Percentiles rank a stretch among this genome's conserved stretches.
Evolutionary conservation across 371 early-diverging fungal species (phyloP).

Genomic region (Mortierella sp.): DNA sequence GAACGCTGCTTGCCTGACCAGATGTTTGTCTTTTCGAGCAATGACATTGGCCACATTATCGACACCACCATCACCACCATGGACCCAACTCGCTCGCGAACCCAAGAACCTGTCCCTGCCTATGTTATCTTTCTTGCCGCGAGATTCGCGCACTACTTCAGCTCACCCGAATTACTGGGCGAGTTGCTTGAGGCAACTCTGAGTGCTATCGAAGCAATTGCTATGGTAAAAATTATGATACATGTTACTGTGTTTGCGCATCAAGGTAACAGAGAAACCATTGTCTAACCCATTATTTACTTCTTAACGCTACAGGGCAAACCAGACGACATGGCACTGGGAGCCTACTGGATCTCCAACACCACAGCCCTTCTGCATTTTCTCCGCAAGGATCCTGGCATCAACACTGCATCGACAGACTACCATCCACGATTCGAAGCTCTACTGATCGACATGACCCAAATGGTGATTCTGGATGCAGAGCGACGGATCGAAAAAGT

Average conservation of each 20-base stretch:
- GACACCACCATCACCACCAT: conserved; percentile 77
- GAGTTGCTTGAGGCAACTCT: conserved; percentile 76
- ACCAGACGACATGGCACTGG: conserved; percentile 61
- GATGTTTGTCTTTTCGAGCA: conserved; percentile 92
- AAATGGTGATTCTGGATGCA: conserved; percentile 69
- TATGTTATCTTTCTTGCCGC: conserved; percentile 90
- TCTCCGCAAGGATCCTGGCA: conserved; percentile 82
- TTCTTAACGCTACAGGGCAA: conserved; percentile 32
- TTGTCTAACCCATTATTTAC: neutral
- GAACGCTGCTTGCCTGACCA: conserved; percentile 87
- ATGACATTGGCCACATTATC: conserved; percentile 79
- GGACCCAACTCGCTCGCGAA: conserved; percentile 66
- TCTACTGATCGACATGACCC: conserved; percentile 77
- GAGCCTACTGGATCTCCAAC: conserved; percentile 92
- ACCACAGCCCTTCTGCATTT: conserved; percentile 80
- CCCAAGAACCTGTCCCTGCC: conserved; percentile 82
- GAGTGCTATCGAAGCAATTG: conserved; percentile 67
- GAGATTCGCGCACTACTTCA: conserved; percentile 89
- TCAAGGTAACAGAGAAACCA: neutral
- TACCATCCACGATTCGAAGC: conserved; percentile 77
- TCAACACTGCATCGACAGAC: conserved; percentile 71
- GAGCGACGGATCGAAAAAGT: conserved; percentile 71
- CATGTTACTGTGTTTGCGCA: neutral
- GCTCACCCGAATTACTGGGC: conserved; percentile 78
- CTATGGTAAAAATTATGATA: conserved; percentile 63